These are phyloP conservation scores for Fusarium scirpi DNA, from an alignment of 2,329 filamentous ascomycete genomes.

Conservation along the genomic window DNA sequence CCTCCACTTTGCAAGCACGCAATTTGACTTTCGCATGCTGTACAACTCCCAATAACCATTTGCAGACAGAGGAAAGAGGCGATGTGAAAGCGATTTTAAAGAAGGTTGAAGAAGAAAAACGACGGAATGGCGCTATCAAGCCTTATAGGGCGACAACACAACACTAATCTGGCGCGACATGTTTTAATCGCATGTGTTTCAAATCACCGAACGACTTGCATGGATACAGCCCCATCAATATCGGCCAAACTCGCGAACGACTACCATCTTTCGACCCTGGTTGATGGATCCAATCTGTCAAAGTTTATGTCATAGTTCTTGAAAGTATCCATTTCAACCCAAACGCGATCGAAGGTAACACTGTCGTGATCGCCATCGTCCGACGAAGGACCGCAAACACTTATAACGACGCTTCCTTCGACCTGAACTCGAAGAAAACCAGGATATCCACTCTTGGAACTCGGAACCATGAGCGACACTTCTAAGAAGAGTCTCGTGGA, in stretches of 20 bases:
- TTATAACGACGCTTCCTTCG: not conserved
- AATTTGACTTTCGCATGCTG: slow-evolving; percentile 21
- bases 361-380: not conserved
- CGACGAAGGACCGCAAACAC: not conserved
- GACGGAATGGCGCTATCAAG: not conserved
- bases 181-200: not conserved
- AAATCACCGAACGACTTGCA: not conserved
- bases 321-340: not conserved
- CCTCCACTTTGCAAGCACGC: slow-evolving; percentile 31
- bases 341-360: not conserved
- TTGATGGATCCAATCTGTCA: not conserved
- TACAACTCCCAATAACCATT: not conserved
- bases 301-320: not conserved
- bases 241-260: not conserved
- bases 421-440: too few species aligned
- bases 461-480: slow-evolving; percentile 1
- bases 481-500: slow-evolving; percentile 1
- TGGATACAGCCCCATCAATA: not conserved
- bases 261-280: not conserved
- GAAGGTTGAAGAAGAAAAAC: not conserved
- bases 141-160: not conserved
- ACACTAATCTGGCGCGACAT: not conserved
- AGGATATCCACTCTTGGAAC: not conserved
- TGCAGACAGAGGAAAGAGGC: not conserved
- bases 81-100: not conserved